These are phyloP conservation scores for Durusdinium trenchii DNA, from an alignment of 73 alveolate genomes.

Conservation along the genomic window DNA sequence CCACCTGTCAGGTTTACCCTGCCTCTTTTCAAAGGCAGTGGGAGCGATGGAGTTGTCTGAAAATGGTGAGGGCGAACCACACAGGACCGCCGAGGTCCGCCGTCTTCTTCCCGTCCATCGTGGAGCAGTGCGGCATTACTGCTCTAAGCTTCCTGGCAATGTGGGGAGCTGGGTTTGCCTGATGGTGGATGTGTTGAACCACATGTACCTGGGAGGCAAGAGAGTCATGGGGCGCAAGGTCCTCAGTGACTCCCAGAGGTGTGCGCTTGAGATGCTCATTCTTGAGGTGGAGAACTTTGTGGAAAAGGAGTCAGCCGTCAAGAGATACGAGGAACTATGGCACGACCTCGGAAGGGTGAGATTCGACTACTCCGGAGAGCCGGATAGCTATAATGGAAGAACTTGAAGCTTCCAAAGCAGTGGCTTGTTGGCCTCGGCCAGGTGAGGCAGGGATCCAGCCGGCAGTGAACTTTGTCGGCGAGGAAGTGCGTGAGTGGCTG, in stretches of 20 bases:
- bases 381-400: neutral
- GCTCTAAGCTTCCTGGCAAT: neutral
- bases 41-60: neutral
- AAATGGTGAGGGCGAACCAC: neutral
- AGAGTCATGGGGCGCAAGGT: neutral
- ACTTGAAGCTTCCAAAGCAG: neutral
- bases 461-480: too few relatives aligned
- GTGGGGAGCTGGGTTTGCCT: neutral
- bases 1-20: neutral
- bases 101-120: neutral
- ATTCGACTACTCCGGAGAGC: neutral
- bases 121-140: neutral
- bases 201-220: neutral
- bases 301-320: neutral
- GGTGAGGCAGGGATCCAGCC: neutral
- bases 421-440: neutral
- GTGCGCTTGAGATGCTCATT: neutral
- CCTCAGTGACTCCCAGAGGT: neutral
- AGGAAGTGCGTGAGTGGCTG: too few relatives aligned
- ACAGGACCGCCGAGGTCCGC: conserved; percentile 32
- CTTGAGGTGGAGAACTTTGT: neutral
- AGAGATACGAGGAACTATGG: neutral
- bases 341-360: neutral
- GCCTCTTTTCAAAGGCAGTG: neutral
- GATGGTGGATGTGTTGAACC: neutral